Evolutionary conservation across 345 rosid genomes (phyloP), one percentile per base, ranked within the genome.

Genomic region (Gossypium longicalyx): DNA sequence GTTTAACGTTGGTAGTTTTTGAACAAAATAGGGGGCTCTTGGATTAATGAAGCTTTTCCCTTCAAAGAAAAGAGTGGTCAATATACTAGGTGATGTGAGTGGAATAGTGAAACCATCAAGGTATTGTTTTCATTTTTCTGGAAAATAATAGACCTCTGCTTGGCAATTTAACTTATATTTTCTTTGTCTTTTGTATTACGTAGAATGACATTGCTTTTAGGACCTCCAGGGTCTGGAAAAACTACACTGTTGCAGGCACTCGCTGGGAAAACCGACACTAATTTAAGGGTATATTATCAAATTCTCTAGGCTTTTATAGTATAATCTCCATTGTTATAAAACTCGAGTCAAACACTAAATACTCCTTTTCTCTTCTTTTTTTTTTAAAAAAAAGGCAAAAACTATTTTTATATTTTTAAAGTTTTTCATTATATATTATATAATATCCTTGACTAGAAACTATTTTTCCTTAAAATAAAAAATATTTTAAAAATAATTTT

Each of bases 141-240:
- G 41, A 34, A 34, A 34, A 34, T 34, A 34, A 1, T 34, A 34
- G 41, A 34, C 7, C 41, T 34, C 41, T 34, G 41, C 7, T 2
- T 12, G 56, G 45, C 4, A 27, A 48, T 25, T 61, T 27, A 27
- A n/a, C 25, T 23, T 48, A 65, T 48, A 65, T 67, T 44, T 25
- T 52, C 8, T 38, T 71, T 34, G 41, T 69, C 20, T 29, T 17
- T 67, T n/a, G 41, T 34, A 6, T 34, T 34, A 54, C 56, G 17
- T 84, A 84, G 93, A 64, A 87, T 89, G 91, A 74, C 87, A 58
- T 73, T 89, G 71, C 89, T 89, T 56, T 78, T 87, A 48, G 93
- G 93, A 27, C 93, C 93, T 22, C 91, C 91, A 17, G 86, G 84
- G 15, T 83, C 88, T 0, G 93, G 93, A 12, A 87, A 87, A 82